A percentile compares a stretch with the other conserved stretches of the same genome.
Evolutionary conservation across 1,284 basidiomycete genomes (phyloP).

Genomic region (Rhodotorula sp.): DNA sequence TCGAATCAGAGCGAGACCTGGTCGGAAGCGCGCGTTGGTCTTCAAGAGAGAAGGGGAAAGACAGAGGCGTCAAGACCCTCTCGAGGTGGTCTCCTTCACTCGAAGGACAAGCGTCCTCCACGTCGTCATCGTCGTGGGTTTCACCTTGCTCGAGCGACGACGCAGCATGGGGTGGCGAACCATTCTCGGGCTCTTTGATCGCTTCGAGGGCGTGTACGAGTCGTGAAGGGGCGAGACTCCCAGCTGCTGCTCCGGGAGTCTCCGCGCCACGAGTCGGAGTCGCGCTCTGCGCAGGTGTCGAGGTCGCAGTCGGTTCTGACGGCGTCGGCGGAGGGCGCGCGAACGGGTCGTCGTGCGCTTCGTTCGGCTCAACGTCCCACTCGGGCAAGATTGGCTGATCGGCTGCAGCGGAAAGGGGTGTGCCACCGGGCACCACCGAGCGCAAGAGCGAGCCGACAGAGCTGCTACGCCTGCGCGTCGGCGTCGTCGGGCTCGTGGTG

Average conservation of each 20-base stretch:
- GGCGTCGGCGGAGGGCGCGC: conserved; percentile 4
- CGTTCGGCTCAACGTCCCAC: conserved; percentile 29
- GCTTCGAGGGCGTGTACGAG: conserved; percentile 12
- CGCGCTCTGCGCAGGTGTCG: neutral
- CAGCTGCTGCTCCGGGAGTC: no score
- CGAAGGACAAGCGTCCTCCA: neutral
- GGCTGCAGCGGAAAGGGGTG: neutral
- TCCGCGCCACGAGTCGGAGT: neutral
- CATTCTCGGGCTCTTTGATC: conserved; percentile 12
- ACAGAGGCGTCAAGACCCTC: conserved; percentile 8
- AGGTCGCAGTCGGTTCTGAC: neutral
- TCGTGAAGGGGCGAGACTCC: neutral
- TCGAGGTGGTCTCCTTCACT: conserved; percentile 14
- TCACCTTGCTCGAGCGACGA: neutral
- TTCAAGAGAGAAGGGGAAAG: neutral
- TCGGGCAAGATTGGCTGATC: neutral
- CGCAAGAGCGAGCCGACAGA: conserved; percentile 9
- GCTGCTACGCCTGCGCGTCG: conserved; percentile 8
- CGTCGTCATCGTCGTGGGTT: neutral
- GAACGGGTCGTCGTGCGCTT: conserved; percentile 29
- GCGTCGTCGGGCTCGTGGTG: neutral
- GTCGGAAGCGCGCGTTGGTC: neutral
- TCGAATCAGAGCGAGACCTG: neutral
- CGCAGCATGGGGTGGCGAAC: neutral
- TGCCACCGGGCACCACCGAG: neutral